Conservation (phyloP, 1,284 basidiomycete genomes). For the Rhodotorula sp. region DNA sequence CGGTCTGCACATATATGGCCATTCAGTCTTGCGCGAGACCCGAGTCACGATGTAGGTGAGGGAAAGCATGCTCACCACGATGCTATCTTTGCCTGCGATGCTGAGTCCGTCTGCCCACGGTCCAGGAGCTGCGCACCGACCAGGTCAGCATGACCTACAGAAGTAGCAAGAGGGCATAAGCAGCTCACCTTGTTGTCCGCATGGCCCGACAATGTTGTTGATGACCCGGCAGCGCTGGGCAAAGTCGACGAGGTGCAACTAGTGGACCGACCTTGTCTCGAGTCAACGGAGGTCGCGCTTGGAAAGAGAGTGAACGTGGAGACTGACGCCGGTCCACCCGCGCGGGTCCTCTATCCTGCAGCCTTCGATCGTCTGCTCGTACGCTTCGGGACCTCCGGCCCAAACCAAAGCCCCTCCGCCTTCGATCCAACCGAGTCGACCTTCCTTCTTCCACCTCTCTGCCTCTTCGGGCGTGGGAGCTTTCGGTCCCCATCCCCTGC, state of each 20-base stretch:
- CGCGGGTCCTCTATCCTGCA: conserved; percentile 44
- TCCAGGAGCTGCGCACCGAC: conserved; percentile 33
- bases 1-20: conserved; percentile 21
- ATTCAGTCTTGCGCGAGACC: background rate
- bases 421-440: conserved; percentile 40
- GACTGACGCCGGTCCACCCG: conserved; percentile 41
- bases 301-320: background rate
- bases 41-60: no score
- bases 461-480: conserved; percentile 32
- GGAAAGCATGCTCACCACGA: conserved; percentile 27
- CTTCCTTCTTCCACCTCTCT: conserved; percentile 26
- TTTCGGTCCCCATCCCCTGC: conserved; percentile 37
- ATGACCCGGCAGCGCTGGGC: conserved; percentile 28
- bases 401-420: conserved; percentile 39
- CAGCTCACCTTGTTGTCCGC: conserved; percentile 38
- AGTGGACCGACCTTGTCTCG: background rate
- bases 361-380: conserved; percentile 38
- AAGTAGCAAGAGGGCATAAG: no score
- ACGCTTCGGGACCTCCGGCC: conserved; percentile 40
- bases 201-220: conserved; percentile 41
- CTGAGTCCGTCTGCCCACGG: conserved; percentile 46
- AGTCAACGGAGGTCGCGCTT: background rate
- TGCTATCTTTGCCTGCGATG: conserved; percentile 40
- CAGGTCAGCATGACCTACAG: background rate
- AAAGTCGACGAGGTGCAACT: conserved; percentile 35